phyloP scores from a whole-genome alignment of 129 eudicot species.

The Escallonia herrerae region DNA sequence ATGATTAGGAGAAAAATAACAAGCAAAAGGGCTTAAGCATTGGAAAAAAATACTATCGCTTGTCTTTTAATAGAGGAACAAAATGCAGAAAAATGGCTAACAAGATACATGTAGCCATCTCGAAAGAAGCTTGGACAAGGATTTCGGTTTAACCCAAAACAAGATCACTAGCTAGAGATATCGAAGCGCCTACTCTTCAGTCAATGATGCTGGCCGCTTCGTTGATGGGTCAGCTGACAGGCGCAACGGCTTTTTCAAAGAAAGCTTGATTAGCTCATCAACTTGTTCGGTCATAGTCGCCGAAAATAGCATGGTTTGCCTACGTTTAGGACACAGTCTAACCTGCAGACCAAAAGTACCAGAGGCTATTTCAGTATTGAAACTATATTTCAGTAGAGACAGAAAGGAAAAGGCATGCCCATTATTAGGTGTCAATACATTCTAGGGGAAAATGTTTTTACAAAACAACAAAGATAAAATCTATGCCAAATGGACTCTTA shows the following conservation, averaged over 20 bases:
- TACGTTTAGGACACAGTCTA: conserved; percentile 71
- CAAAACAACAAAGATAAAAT: no score
- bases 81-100: no score
- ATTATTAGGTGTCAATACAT: no score
- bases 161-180: not conserved
- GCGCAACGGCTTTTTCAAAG: conserved; percentile 74
- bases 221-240: conserved; percentile 83
- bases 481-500: no score
- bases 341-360: conserved; percentile 31
- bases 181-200: conserved; percentile 64
- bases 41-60: not conserved
- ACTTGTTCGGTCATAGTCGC: conserved; percentile 97
- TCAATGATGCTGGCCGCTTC: conserved; percentile 66
- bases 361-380: no score
- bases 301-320: conserved; percentile 93
- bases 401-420: no score
- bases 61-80: not conserved
- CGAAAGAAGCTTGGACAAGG: no score
- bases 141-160: not conserved
- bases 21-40: not conserved
- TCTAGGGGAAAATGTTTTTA: no score
- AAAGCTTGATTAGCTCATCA: conserved; percentile 68
- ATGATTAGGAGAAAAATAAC: not conserved
- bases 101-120: no score
- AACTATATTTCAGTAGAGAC: no score